Evolutionary conservation across 2,329 filamentous ascomycete genomes (phyloP).

Genomic region (Sporothrix sp.): DNA sequence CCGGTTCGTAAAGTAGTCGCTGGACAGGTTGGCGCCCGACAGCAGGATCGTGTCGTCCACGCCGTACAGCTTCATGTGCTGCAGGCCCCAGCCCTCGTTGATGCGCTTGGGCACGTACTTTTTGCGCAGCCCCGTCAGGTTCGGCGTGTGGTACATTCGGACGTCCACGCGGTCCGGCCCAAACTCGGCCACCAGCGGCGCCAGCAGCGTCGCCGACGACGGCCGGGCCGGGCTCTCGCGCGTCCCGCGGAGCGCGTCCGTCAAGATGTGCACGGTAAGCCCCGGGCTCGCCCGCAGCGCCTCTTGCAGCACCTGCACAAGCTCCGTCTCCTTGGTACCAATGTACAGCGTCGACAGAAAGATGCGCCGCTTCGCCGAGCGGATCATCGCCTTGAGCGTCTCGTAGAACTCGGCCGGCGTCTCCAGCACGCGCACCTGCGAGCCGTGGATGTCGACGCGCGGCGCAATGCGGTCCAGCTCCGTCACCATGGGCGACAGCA

Average conservation of each 20-base stretch:
- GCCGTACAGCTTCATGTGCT: conserved; percentile 98
- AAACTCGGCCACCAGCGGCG: conserved; percentile 74
- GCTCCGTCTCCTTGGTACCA: conserved; percentile 81
- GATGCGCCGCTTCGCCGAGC: conserved; percentile 64
- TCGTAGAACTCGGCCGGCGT: conserved; percentile 86
- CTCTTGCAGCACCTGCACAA: conserved; percentile 65
- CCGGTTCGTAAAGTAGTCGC: conserved; percentile 92
- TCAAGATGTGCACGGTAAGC: conserved; percentile 78
- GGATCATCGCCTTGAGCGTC: conserved; percentile 81
- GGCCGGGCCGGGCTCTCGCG: conserved; percentile 73
- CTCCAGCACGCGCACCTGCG: conserved; percentile 68
- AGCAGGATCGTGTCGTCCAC: conserved; percentile 92
- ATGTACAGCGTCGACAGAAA: conserved; percentile 97
- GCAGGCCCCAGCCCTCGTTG: conserved; percentile 95
- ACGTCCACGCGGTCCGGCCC: conserved; percentile 78
- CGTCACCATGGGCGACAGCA: conserved; percentile 45
- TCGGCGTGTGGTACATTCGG: conserved; percentile 96
- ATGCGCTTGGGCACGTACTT: conserved; percentile 76
- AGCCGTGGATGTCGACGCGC: conserved; percentile 76
- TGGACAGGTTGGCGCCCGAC: conserved; percentile 84
- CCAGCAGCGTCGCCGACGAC: conserved; percentile 81
- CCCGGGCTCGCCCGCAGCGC: conserved; percentile 65
- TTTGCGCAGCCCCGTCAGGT: conserved; percentile 79
- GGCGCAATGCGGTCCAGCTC: conserved; percentile 86
- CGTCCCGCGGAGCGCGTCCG: conserved; percentile 83